Evolutionary conservation across 495 filamentous ascomycete species (phyloP).

Genomic region (Hapsidospora chrysogenum): DNA sequence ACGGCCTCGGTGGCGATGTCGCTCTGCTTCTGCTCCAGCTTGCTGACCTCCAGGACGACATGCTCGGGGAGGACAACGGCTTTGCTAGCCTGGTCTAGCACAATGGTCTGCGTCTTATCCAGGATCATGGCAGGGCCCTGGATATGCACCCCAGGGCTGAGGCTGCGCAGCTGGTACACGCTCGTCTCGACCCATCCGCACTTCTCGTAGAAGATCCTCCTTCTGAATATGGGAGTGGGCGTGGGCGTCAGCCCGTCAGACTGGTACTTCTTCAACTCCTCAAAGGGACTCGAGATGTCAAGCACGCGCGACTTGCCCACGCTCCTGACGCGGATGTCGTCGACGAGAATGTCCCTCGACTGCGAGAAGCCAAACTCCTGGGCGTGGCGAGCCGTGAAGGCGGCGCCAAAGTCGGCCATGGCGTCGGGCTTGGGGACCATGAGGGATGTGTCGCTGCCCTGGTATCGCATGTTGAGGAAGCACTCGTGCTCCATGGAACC

Average conservation of each 20-base stretch:
- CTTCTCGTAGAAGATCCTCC: constrained; percentile 49
- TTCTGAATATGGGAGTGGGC: neutral
- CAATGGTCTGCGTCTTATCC: constrained; percentile 90
- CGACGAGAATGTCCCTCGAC: constrained; percentile 77
- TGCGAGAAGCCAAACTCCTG: constrained; percentile 91
- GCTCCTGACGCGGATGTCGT: constrained; percentile 77
- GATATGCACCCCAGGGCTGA: constrained; percentile 57
- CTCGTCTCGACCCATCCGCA: constrained; percentile 55
- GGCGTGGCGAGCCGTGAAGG: constrained; percentile 71
- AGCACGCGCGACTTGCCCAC: constrained; percentile 75
- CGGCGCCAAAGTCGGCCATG: constrained; percentile 56
- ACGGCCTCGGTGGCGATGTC: constrained; percentile 31
- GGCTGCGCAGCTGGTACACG: constrained; percentile 67
- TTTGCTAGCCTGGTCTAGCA: constrained; percentile 67
- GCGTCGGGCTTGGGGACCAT: constrained; percentile 64
- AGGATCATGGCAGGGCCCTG: constrained; percentile 80
- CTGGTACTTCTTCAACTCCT: constrained; percentile 52
- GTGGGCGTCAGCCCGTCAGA: constrained; percentile 29
- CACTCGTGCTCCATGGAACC: constrained; percentile 63
- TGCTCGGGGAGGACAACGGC: constrained; percentile 55
- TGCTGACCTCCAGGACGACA: constrained; percentile 49
- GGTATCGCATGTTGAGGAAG: constrained; percentile 79
- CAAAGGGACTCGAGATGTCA: constrained; percentile 48
- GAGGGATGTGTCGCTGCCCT: constrained; percentile 75
- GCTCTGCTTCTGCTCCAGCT: constrained; percentile 32